phyloP scores from a whole-genome alignment of 306 rosid genomes.

The Lagenaria siceraria region DNA sequence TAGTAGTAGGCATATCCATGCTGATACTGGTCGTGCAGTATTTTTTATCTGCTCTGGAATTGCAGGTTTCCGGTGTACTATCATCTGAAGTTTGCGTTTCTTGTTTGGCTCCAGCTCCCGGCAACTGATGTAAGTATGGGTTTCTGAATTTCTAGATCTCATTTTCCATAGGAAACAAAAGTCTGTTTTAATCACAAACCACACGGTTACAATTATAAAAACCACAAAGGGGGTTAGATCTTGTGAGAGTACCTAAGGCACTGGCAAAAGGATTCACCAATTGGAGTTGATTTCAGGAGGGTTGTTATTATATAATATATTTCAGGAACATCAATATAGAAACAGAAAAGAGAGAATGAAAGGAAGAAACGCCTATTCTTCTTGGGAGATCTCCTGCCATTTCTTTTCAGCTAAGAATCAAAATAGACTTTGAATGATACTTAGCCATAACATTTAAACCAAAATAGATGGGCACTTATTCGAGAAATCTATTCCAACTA shows the following conservation, averaged over 20 bases:
- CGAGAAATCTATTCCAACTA: background rate
- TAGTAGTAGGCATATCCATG: background rate
- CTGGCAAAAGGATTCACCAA: background rate
- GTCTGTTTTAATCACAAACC: background rate
- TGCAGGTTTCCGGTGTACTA: constrained; percentile 86
- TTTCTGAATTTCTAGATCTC: background rate
- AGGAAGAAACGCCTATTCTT: background rate
- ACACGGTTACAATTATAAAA: background rate
- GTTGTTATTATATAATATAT: background rate
- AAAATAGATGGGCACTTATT: background rate
- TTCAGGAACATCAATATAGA: background rate
- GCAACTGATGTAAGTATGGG: constrained; percentile 45
- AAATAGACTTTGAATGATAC: background rate
- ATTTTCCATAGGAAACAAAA: background rate
- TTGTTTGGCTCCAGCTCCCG: constrained; percentile 99
- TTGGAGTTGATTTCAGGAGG: background rate
- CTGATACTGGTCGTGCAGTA: background rate
- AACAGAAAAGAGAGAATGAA: background rate
- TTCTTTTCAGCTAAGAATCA: background rate
- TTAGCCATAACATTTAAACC: background rate
- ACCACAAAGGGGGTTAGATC: background rate
- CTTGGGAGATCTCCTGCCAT: background rate
- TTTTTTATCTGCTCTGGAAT: background rate
- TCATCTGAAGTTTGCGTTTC: constrained; percentile 84
- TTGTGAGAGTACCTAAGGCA: background rate